Percentiles rank a stretch among this genome's conserved stretches.
phyloP scores from a whole-genome alignment of 768 basidiomycete species.

The Agaricus subrufescens region DNA sequence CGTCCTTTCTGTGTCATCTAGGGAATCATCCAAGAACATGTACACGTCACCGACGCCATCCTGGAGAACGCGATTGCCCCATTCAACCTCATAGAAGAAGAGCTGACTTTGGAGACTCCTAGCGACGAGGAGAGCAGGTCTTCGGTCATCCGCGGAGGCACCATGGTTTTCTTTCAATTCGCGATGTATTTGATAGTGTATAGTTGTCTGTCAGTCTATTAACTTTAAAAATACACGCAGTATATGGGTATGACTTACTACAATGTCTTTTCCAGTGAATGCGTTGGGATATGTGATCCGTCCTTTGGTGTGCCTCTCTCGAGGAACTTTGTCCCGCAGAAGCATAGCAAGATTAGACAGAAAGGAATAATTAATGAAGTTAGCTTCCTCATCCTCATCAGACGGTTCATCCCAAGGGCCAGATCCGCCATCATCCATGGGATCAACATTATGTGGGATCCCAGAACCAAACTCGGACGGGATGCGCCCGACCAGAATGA shows the following conservation, averaged over 20 bases:
- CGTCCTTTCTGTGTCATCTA: slow-evolving; percentile 58
- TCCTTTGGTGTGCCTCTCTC: slow-evolving; percentile 85
- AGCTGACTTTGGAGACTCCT: slow-evolving; percentile 87
- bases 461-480: not conserved
- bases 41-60: slow-evolving; percentile 94
- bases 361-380: slow-evolving; percentile 85
- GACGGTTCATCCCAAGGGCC: slow-evolving; percentile 50
- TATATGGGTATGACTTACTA: slow-evolving; percentile 17
- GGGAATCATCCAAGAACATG: slow-evolving; percentile 87
- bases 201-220: slow-evolving; percentile 56
- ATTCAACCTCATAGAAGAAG: slow-evolving; percentile 97
- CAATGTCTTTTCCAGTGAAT: slow-evolving; percentile 85
- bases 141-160: slow-evolving; percentile 64
- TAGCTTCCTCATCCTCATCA: slow-evolving; percentile 38
- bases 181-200: slow-evolving; percentile 78
- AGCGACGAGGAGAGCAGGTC: slow-evolving; percentile 81
- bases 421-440: slow-evolving; percentile 31
- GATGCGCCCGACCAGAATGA: not conserved
- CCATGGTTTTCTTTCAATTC: slow-evolving; percentile 68
- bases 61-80: slow-evolving; percentile 78
- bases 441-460: not conserved
- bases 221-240: not conserved
- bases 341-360: slow-evolving; percentile 87
- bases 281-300: slow-evolving; percentile 86
- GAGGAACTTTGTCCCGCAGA: slow-evolving; percentile 84